Evolutionary conservation across 768 basidiomycete species (phyloP), one percentile per base, ranked within the genome.

Genomic region (Suillus paluster): DNA sequence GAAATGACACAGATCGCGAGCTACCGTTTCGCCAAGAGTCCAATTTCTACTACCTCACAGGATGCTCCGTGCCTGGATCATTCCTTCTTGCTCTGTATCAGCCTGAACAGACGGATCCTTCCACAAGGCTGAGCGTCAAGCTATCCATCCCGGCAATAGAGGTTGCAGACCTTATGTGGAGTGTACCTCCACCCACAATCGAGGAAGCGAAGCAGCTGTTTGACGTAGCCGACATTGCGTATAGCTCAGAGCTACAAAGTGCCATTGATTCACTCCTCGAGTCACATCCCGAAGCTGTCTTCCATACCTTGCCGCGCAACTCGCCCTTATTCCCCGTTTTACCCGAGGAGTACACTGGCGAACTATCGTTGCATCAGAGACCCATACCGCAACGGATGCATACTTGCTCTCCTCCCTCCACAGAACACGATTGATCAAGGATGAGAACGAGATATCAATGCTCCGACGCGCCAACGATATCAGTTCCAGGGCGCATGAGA

Each of bases 21-120:
- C 76, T 93, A 46, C 71, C 80, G 5, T 93, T 94, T 68, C 81
- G 86, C 60, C 81, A 82, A 69, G 94, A 95, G 75, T 90, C 89
- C 68, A 97, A 97, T 76, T 97, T 97, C 72, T 89, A 84, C 77
- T 97, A 94, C 72, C 81, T 97, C 17, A 85, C 92, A 0, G 95
- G 93, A 57, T 94, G 91, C 75, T 78, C 81, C 52, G 81, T 94
- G 5, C 91, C 94, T 0, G 82, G 83, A 0, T 88, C 91, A 1
- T 86, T 85, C 64, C 74, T 95, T 14, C 75, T 95, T 21, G 76
- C 91, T 10, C 75, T 82, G 2, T 88, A 82, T 71, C 79, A 86
- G 62, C 77, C 81, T 45, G 81, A 59, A 60, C 61, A 21, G 80
- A 23, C 82, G 82, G 14, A 77, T 80, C 5, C 70, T 80, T n/a